Conservation (phyloP, 352 stramenopile genomes). For the Globisporangium radiosum region DNA sequence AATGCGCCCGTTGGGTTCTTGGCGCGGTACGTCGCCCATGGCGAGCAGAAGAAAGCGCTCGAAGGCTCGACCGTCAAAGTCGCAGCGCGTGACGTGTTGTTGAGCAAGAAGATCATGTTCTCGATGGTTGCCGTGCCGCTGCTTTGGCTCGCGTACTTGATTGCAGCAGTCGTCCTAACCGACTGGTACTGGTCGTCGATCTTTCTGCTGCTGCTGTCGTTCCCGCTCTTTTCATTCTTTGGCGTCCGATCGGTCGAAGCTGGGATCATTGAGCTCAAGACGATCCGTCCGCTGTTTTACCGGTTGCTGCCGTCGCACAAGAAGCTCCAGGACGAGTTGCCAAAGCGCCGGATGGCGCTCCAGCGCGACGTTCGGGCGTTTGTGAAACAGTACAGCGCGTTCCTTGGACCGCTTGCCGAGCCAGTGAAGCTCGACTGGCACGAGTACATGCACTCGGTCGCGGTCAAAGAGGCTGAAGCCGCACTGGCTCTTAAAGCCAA, state of each 20-base stretch:
- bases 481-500: not conserved
- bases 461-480: conserved; percentile 20
- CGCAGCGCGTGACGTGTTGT: conserved; percentile 80
- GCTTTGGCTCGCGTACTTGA: conserved; percentile 84
- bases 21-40: conserved; percentile 66
- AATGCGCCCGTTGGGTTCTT: conserved; percentile 88
- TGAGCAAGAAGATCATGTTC: conserved; percentile 93
- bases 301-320: conserved; percentile 73
- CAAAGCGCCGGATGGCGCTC: conserved; percentile 47
- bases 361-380: conserved; percentile 76
- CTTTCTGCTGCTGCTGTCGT: conserved; percentile 65
- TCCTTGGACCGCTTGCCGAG: conserved; percentile 62
- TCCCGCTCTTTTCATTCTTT: conserved; percentile 87
- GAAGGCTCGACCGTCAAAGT: conserved; percentile 91
- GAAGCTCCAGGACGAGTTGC: conserved; percentile 73
- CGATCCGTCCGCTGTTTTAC: conserved; percentile 75
- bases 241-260: conserved; percentile 81
- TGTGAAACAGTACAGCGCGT: conserved; percentile 59
- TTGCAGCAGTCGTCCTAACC: conserved; percentile 74
- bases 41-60: conserved; percentile 78
- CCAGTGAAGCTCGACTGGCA: conserved; percentile 75
- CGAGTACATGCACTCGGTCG: conserved; percentile 74
- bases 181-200: conserved; percentile 87
- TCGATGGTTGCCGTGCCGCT: conserved; percentile 87
- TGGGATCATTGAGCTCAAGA: conserved; percentile 86